Conservation (phyloP, 208 protist genomes). For the Leishmania amazonensis region DNA sequence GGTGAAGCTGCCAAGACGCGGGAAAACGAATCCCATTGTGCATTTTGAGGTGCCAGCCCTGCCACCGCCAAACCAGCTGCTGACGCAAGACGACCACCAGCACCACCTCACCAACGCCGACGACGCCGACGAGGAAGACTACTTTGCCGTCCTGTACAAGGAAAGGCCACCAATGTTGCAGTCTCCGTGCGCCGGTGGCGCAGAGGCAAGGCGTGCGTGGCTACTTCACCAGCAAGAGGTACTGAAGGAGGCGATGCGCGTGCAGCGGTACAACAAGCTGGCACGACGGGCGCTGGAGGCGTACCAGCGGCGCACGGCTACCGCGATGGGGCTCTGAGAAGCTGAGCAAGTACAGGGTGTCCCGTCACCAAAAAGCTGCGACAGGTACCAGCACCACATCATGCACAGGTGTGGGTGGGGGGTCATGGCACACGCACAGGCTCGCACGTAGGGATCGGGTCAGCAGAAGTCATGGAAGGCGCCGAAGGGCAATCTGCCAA, state of each 20-base stretch:
- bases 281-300: constrained; percentile 51
- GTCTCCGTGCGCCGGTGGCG: neutral
- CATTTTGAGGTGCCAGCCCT: neutral
- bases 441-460: neutral
- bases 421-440: neutral
- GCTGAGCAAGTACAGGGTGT: neutral
- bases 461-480: neutral
- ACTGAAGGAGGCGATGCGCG: constrained; percentile 64
- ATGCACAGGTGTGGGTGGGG: neutral
- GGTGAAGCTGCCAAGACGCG: neutral
- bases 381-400: neutral
- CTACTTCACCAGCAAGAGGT: constrained; percentile 41
- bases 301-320: constrained; percentile 28
- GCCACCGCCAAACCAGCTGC: neutral
- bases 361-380: neutral
- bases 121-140: neutral
- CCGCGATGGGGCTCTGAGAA: constrained; percentile 4
- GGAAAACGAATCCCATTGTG: neutral
- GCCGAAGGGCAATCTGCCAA: neutral
- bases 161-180: neutral
- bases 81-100: neutral
- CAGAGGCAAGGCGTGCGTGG: constrained; percentile 34
- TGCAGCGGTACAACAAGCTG: constrained; percentile 57
- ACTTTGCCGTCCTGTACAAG: constrained; percentile 8
- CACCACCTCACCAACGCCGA: neutral